Conservation (phyloP, 805 yeast genomes). For the Starmerella tilneyi region DNA sequence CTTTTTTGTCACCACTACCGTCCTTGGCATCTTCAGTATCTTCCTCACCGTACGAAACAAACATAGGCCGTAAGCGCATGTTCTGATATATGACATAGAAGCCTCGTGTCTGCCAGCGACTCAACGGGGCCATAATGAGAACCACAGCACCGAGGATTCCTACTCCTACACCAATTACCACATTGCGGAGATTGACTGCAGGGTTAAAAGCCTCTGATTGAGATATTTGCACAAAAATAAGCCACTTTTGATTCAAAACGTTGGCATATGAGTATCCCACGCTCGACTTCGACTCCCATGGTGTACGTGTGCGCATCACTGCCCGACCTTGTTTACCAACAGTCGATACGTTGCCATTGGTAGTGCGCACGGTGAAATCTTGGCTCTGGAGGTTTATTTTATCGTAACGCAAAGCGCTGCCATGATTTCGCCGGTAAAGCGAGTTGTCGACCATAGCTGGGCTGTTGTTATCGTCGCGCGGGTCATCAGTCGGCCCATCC, state of each 20-base stretch:
- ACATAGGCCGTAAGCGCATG: slow-evolving; percentile 21
- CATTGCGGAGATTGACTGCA: slow-evolving; percentile 17
- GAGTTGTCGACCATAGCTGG: neutral
- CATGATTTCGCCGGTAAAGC: neutral
- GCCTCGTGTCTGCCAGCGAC: slow-evolving; percentile 25
- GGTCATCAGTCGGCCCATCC: too few species aligned
- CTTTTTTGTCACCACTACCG: neutral
- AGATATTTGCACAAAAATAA: slow-evolving; percentile 19
- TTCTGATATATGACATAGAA: slow-evolving; percentile 25
- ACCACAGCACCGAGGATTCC: slow-evolving; percentile 25
- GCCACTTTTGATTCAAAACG: slow-evolving; percentile 21
- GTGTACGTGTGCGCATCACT: slow-evolving; percentile 14
- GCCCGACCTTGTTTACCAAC: slow-evolving; percentile 11
- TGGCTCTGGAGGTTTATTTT: neutral
- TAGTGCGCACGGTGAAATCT: neutral
- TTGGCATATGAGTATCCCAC: slow-evolving; percentile 23
- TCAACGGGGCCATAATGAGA: slow-evolving; percentile 23
- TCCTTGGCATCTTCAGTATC: neutral
- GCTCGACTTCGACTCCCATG: slow-evolving; percentile 13
- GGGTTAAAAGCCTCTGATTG: slow-evolving; percentile 17
- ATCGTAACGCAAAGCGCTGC: neutral
- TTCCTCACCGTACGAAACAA: slow-evolving; percentile 5
- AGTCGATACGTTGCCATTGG: neutral
- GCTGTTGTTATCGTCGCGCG: neutral
- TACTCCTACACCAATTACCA: slow-evolving; percentile 23